Base-by-base conservation (phyloP, 768 basidiomycete species). In the Thelephora aurantiotincta region DNA sequence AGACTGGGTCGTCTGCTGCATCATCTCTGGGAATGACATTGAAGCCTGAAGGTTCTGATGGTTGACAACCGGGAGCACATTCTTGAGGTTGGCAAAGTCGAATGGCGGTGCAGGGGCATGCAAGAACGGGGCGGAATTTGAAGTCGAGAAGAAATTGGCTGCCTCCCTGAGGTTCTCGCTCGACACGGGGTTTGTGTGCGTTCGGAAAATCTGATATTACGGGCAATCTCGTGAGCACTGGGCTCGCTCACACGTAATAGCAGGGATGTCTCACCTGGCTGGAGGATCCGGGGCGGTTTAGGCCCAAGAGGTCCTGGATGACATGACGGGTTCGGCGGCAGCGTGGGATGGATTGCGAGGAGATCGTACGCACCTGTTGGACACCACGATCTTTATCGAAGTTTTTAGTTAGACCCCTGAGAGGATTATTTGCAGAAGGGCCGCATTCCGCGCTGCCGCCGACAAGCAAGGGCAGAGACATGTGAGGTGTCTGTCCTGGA, bases 381-480 rank as follows among this genome's bases (percentile, higher is more conserved):
- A 75, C 57, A 7, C 84, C 85, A 55, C 85, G 72, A 60, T 92
- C 89, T 38, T 74, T 71, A 53, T 87, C 85, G 52, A 90, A 81
- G 41, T 74, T 71, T 58, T 91, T 92, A 0, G 83, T 72, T 5
- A 94, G 74, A 13, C 72, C 75, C 57, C 88, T 85, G 14, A 94
- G 63, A 11, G 88, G 78, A 60, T 91, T 94, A 0, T 75, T 74
- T 4, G 26, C 26, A 9, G 26, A 30, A 5, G 91, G 89, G 0
- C 91, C 91, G 54, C 90, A 94, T 38, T 90, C 87, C 1, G 85
- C 70, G 36, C 18, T 22, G 11, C 78, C 79, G 42, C 73, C 77
- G 18, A 80, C 72, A 16, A 93, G 80, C 71, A 86, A 74, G 44
- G 87, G 81, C 23, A 92, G 69, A 5, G 87, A 80, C 88, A 91